Evolutionary conservation across 805 yeast genomes (phyloP), one percentile per base, ranked within the genome.

Genomic region (Zygosaccharomyces pseudorouxii): DNA sequence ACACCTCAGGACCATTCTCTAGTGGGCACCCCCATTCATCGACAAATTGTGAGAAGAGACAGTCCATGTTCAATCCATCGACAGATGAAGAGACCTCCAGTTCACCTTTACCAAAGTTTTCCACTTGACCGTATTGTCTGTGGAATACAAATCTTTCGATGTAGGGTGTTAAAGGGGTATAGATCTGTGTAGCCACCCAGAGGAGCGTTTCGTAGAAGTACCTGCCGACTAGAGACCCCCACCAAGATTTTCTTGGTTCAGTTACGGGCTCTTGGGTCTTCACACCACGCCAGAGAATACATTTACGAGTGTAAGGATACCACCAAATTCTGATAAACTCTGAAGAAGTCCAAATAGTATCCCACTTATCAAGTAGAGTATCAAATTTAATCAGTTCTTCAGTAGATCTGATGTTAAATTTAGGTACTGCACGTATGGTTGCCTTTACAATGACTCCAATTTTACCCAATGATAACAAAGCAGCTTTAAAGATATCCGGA

Each of bases 11-110:
- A 4, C 97, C 97, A 54, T 80, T 77, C 20, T 70, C 76, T 61
- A 92, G 71, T 18, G 98, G 98, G 42, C 95, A 80, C n/a, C 93
- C 89, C 98, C 98, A 92, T 70, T 92, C 99, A 63, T 90, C 82
- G 44, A 92, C 98, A 69, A 82, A 90, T 68, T 92, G 99, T 38
- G 89, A 82, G 67, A 89, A 92, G 56, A 92, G 72, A 66, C 98
- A 93, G 71, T 93, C 98, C 96, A 92, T 88, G 67, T 87, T 89
- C 60, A 92, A 79, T 5, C 92, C 96, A 50, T 85, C 87, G 39
- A 87, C 92, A 3, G 96, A 84, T 50, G 79, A 77, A 59, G 84
- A 89, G 9, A 90, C 88, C 2, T 87, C 85, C 42, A 78, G 68
- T 47, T 78, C 82, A 28, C 80, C 81, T n/a, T 64, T 65, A 18